Evolutionary conservation across 768 basidiomycete species (phyloP).

Genomic region (Russula sp.): DNA sequence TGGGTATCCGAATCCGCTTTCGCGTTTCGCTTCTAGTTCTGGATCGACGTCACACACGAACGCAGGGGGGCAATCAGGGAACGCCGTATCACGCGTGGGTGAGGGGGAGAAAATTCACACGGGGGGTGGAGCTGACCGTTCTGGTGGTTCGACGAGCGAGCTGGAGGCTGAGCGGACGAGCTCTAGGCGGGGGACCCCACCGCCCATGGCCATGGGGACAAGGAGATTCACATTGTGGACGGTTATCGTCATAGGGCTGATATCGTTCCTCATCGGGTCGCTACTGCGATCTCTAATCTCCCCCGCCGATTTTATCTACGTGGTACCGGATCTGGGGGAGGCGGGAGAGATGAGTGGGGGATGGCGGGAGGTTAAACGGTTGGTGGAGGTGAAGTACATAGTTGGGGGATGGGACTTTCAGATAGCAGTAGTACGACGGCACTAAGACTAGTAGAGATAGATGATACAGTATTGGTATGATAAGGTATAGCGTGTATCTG

Average conservation of each 20-base stretch:
- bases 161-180: neutral
- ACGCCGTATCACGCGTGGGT: slow-evolving; percentile 16
- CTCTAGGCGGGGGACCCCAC: slow-evolving; percentile 5
- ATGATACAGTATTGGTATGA: neutral
- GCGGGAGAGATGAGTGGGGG: slow-evolving; percentile 47
- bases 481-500: neutral
- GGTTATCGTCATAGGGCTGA: slow-evolving; percentile 71
- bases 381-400: slow-evolving; percentile 78
- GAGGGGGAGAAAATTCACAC: slow-evolving; percentile 6
- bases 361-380: slow-evolving; percentile 81
- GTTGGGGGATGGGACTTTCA: slow-evolving; percentile 85
- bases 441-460: slow-evolving; percentile 32
- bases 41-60: slow-evolving; percentile 15
- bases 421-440: slow-evolving; percentile 74
- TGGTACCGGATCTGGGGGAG: slow-evolving; percentile 53
- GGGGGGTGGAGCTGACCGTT: neutral
- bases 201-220: slow-evolving; percentile 11
- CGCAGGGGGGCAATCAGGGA: slow-evolving; percentile 11
- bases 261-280: slow-evolving; percentile 89
- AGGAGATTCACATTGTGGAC: slow-evolving; percentile 43
- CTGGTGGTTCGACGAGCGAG: neutral
- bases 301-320: slow-evolving; percentile 87
- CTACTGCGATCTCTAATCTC: slow-evolving; percentile 82
- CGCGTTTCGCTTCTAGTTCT: slow-evolving; percentile 40
- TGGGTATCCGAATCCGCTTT: slow-evolving; percentile 52